phyloP scores from a whole-genome alignment of 352 stramenopile species.

The Blastocystis hominis region DNA sequence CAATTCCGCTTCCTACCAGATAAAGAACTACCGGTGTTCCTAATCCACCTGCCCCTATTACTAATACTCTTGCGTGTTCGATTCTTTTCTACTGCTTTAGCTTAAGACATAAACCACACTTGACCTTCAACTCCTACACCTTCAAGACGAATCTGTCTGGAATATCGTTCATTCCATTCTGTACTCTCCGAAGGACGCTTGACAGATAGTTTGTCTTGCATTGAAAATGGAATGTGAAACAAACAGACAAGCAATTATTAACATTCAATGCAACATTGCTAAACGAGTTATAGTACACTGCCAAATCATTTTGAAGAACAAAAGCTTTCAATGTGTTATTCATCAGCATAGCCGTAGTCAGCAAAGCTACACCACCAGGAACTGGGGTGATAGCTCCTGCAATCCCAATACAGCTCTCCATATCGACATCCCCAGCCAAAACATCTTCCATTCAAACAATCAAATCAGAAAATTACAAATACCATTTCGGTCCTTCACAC shows the following conservation, averaged over 20 bases:
- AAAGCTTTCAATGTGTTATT: not conserved
- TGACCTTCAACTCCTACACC: conserved; percentile 35
- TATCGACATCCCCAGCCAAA: not conserved
- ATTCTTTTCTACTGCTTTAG: not conserved
- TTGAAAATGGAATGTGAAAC: not conserved
- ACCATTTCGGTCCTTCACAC: not conserved
- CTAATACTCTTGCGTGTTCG: not conserved
- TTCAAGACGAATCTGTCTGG: conserved; percentile 14
- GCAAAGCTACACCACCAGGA: not conserved
- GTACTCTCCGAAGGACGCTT: not conserved
- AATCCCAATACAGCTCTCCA: not conserved
- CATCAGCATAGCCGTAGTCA: conserved; percentile 13
- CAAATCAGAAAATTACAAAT: not conserved
- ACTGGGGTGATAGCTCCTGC: not conserved
- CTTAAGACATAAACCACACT: not conserved
- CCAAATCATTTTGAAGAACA: not conserved
- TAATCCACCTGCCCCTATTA: conserved; percentile 19
- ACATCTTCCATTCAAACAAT: not conserved
- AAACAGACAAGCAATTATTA: not conserved
- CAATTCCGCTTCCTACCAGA: conserved; percentile 9
- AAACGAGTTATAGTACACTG: no score
- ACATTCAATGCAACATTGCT: no score
- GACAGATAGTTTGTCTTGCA: not conserved
- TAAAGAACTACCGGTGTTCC: not conserved
- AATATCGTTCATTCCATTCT: conserved; percentile 8